phyloP scores from a whole-genome alignment of 345 rosid species.

The Excoecaria agallocha region DNA sequence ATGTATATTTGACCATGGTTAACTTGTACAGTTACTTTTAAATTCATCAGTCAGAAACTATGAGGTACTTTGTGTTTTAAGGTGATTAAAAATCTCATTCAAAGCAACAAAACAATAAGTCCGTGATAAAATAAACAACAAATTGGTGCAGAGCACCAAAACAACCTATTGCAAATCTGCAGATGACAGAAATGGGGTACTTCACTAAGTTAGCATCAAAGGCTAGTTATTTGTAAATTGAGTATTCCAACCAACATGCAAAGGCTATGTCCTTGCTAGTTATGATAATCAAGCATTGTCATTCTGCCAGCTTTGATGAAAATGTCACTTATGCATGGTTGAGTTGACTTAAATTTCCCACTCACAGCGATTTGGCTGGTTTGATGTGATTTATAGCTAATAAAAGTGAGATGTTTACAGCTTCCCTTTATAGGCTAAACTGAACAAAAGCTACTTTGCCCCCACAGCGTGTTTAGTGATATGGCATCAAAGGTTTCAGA shows the following conservation, averaged over 20 bases:
- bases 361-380: not conserved
- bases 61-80: not conserved
- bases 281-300: not conserved
- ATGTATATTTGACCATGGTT: not conserved
- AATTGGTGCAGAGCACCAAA: not conserved
- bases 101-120: not conserved
- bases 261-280: not conserved
- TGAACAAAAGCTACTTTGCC: constrained; percentile 6
- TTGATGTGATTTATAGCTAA: constrained; percentile 12
- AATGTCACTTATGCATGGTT: not conserved
- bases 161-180: not conserved
- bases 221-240: too few relatives aligned
- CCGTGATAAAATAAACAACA: not conserved
- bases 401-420: not conserved
- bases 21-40: not conserved
- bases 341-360: too few relatives aligned
- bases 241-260: not conserved
- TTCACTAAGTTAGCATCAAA: not conserved
- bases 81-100: too few relatives aligned
- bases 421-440: constrained; percentile 5
- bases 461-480: constrained; percentile 2
- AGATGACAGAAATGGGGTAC: not conserved
- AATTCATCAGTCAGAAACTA: not conserved
- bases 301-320: not conserved
- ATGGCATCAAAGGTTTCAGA: too few relatives aligned